Conservation (phyloP, 1,284 basidiomycete genomes). For the Microbotryum scabiosae region DNA sequence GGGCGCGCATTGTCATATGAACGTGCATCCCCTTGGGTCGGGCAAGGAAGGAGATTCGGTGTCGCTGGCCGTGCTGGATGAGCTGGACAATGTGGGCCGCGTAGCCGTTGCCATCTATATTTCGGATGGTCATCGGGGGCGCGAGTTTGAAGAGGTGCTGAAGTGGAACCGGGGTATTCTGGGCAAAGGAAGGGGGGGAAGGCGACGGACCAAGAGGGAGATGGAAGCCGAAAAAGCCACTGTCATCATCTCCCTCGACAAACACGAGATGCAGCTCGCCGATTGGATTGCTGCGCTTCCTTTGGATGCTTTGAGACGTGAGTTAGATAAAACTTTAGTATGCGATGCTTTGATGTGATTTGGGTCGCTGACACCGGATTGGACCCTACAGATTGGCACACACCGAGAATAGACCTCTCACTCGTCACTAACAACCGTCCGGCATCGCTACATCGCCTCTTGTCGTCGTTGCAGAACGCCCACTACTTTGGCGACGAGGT, state of each 20-base stretch:
- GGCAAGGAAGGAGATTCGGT: constrained; percentile 3
- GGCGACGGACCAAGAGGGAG: constrained; percentile 8
- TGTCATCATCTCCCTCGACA: constrained; percentile 21
- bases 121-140: constrained; percentile 13
- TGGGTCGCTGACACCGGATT: too few species aligned
- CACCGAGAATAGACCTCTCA: constrained; percentile 56
- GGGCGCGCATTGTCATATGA: constrained; percentile 21
- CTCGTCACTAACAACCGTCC: constrained; percentile 69
- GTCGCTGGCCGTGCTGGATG: constrained; percentile 18
- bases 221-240: constrained; percentile 5
- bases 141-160: constrained; percentile 26
- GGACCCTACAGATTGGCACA: constrained; percentile 55
- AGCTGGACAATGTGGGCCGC: constrained; percentile 4
- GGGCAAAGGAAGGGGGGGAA: constrained; percentile 10
- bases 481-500: constrained; percentile 60
- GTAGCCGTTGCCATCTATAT: constrained; percentile 15
- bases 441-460: constrained; percentile 56
- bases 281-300: constrained; percentile 32
- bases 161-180: constrained; percentile 20
- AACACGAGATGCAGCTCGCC: constrained; percentile 16
- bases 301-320: constrained; percentile 31
- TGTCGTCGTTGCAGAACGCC: constrained; percentile 53
- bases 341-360: not conserved
- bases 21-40: constrained; percentile 11
- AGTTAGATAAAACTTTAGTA: not conserved